Percentiles rank a stretch among this genome's conserved stretches.
These are phyloP conservation scores for Stentor coeruleus DNA, from an alignment of 73 alveolate species.

Conservation along the genomic window DNA sequence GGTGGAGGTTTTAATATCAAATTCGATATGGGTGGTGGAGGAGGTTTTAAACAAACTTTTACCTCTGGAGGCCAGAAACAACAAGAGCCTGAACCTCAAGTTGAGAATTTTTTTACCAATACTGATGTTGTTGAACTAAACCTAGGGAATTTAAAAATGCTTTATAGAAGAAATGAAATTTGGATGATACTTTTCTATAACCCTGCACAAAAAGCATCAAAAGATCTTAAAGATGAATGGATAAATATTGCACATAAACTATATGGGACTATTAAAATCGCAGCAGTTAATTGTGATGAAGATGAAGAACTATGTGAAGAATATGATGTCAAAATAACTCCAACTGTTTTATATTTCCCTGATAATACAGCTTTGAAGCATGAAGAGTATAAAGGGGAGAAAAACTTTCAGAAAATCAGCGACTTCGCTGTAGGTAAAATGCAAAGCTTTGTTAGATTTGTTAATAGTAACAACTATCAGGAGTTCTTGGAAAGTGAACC, in stretches of 20 bases:
- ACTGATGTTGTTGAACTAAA: slow-evolving; percentile 83
- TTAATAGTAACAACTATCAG: slow-evolving; percentile 76
- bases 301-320: slow-evolving; percentile 98
- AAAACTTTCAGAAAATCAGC: slow-evolving; percentile 68
- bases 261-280: slow-evolving; percentile 89
- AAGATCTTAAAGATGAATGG: slow-evolving; percentile 62
- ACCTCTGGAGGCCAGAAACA: neutral
- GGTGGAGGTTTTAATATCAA: too few relatives aligned
- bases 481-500: slow-evolving; percentile 60
- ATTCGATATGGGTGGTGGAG: slow-evolving; percentile 68
- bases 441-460: slow-evolving; percentile 86
- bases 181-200: slow-evolving; percentile 93
- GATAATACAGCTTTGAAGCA: slow-evolving; percentile 78
- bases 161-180: slow-evolving; percentile 81
- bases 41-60: slow-evolving; percentile 62
- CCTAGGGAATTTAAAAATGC: slow-evolving; percentile 66
- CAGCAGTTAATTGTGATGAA: slow-evolving; percentile 95
- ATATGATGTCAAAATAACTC: slow-evolving; percentile 73
- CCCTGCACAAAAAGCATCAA: slow-evolving; percentile 56
- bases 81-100: slow-evolving; percentile 28
- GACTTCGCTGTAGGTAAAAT: slow-evolving; percentile 77
- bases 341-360: slow-evolving; percentile 74
- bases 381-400: slow-evolving; percentile 69
- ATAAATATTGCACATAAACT: slow-evolving; percentile 78
- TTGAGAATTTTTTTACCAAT: neutral